phyloP scores from a whole-genome alignment of 2,329 filamentous ascomycete species.

The Pseudonectria buxi region DNA sequence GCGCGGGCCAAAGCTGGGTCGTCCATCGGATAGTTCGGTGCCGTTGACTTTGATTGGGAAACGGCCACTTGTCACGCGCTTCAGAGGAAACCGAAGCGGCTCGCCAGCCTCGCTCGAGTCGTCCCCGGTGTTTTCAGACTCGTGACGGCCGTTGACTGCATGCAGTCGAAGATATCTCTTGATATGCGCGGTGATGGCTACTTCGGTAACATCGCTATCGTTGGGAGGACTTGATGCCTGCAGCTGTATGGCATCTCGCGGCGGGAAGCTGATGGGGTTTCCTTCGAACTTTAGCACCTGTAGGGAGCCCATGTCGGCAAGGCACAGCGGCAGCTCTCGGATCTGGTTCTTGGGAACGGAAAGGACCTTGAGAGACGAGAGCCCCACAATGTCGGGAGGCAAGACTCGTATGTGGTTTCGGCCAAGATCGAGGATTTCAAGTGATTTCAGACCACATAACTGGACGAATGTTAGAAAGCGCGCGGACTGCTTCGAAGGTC shows the following conservation, averaged over 20 bases:
- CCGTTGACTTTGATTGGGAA: constrained; percentile 69
- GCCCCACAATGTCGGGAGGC: constrained; percentile 69
- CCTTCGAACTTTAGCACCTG: constrained; percentile 86
- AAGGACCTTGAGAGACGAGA: constrained; percentile 82
- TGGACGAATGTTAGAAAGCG: constrained; percentile 32
- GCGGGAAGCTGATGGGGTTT: constrained; percentile 77
- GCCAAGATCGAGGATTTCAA: constrained; percentile 90
- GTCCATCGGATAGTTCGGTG: constrained; percentile 58
- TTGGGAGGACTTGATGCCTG: constrained; percentile 49
- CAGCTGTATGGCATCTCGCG: constrained; percentile 59
- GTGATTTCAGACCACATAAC: constrained; percentile 77
- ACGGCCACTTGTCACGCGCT: constrained; percentile 56
- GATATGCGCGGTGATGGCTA: constrained; percentile 53
- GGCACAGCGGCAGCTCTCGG: constrained; percentile 71
- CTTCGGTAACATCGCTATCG: constrained; percentile 58
- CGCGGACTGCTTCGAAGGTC: constrained; percentile 6
- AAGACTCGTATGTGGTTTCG: constrained; percentile 76
- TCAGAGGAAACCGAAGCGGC: constrained; percentile 65
- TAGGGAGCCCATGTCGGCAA: constrained; percentile 84
- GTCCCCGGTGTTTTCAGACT: constrained; percentile 51
- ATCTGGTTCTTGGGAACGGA: constrained; percentile 84
- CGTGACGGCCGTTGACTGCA: constrained; percentile 43
- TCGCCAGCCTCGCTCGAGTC: constrained; percentile 69
- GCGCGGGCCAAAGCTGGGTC: constrained; percentile 52
- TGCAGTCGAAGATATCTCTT: constrained; percentile 54